Evolutionary conservation across 768 basidiomycete genomes (phyloP), one percentile per base, ranked within the genome.

Genomic region (Mrakia gelida): DNA sequence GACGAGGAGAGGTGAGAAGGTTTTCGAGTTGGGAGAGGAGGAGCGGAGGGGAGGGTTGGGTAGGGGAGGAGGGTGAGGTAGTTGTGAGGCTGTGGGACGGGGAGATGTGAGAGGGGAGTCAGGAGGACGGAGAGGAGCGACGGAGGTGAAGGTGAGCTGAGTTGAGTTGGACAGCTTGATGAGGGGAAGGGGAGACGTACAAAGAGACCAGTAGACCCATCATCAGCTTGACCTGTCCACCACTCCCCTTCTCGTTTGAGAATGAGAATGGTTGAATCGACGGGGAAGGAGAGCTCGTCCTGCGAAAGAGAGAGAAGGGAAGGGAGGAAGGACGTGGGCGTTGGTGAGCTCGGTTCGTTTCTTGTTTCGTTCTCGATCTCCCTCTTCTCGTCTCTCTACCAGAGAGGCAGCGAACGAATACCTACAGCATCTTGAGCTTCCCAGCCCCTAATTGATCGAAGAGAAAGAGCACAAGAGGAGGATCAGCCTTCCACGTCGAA

Each of bases 61-160:
- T 65, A 65, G 30, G 63, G 63, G 13, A 65, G 63, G 63, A 65
- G 63, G 10, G 63, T 65, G 32, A 65, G 63, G 63, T 65, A 65
- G 63, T 32, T 65, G 63, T 65, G 63, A 21, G 63, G 63, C 63
- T 65, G 63, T 7, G 7, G 32, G 63, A 30, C n/a, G 32, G 38
- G 1, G 30, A 62, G 26, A 28, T n/a, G 61, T 4, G 61, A n/a
- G 61, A n/a, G n/a, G 61, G 61, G 61, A 54, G 52, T 15, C 16
- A 54, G 52, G 52, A n/a, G n/a, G n/a, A n/a, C n/a, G n/a, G n/a
- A n/a, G n/a, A n/a, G n/a, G n/a, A n/a, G n/a, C 3, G 52, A 23
- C 3, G 9, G 59, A 28, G 59, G 26, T 59, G 26, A 59, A 26
- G 59, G 1, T 28, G 59, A 59, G 26, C 9, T 9, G n/a, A n/a